Evolutionary conservation across 2,329 filamentous ascomycete species (phyloP).

Genomic region (Penicillium sp.): DNA sequence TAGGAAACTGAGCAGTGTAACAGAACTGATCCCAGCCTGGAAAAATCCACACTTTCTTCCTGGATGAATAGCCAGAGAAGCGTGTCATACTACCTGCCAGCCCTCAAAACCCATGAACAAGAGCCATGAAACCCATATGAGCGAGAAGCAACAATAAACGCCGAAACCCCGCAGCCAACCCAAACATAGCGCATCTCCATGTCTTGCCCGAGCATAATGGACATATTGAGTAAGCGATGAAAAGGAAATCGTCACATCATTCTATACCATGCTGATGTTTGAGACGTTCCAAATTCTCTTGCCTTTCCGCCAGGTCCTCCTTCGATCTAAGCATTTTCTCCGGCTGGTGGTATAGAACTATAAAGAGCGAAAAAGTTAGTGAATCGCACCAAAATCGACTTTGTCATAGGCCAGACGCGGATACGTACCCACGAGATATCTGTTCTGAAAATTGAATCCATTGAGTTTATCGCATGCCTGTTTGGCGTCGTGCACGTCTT

Average conservation of each 20-base stretch:
- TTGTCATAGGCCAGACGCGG: neutral
- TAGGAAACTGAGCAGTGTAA: constrained; percentile 25
- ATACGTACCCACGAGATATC: constrained; percentile 91
- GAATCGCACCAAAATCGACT: neutral
- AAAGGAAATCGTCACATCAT: constrained; percentile 61
- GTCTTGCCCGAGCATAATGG: constrained; percentile 34
- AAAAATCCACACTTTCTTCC: constrained; percentile 29
- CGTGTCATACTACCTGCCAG: constrained; percentile 34
- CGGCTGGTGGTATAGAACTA: constrained; percentile 75
- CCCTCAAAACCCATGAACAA: constrained; percentile 34
- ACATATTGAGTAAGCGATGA: constrained; percentile 35
- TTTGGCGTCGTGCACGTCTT: constrained; percentile 99
- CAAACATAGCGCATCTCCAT: constrained; percentile 39
- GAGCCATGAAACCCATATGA: constrained; percentile 40
- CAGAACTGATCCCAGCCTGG: constrained; percentile 24
- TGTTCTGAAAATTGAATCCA: constrained; percentile 99
- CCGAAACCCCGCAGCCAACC: constrained; percentile 46
- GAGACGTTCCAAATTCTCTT: constrained; percentile 96
- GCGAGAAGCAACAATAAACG: constrained; percentile 36
- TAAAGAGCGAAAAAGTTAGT: constrained; percentile 15
- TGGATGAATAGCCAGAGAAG: constrained; percentile 21
- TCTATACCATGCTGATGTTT: constrained; percentile 98
- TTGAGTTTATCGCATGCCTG: constrained; percentile 99
- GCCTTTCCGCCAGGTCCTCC: constrained; percentile 90
- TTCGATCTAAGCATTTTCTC: constrained; percentile 84